These are phyloP conservation scores for Blastocystis sp. DNA, from an alignment of 352 stramenopile species.

Conservation along the genomic window DNA sequence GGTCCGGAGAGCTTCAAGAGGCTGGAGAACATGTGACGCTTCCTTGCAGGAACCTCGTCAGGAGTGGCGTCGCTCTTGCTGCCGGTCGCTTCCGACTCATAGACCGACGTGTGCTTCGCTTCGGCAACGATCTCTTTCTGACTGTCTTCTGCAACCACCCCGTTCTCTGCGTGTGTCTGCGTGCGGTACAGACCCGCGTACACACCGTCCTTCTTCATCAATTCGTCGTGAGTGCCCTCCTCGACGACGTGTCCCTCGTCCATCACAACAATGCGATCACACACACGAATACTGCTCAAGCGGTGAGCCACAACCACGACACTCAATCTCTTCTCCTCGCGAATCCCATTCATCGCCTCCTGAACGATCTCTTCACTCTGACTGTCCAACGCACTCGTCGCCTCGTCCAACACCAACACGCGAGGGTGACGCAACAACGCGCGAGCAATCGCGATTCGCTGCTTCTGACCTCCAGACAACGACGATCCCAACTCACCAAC, in stretches of 20 bases:
- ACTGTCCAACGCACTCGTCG: constrained; percentile 82
- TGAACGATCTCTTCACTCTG: constrained; percentile 84
- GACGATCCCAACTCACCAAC: constrained; percentile 85
- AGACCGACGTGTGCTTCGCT: background rate
- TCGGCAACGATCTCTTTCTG: background rate
- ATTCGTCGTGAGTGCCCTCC: constrained; percentile 87
- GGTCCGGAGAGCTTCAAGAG: background rate
- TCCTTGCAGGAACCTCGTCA: background rate
- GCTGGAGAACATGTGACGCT: background rate
- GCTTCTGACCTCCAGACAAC: constrained; percentile 91
- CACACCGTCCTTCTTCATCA: constrained; percentile 81
- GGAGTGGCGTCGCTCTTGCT: background rate
- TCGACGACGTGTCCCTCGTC: constrained; percentile 88
- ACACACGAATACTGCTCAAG: constrained; percentile 89
- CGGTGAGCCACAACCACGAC: constrained; percentile 92
- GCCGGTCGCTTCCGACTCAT: background rate
- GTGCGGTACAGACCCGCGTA: constrained; percentile 81
- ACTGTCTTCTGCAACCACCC: background rate
- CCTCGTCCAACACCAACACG: constrained; percentile 88
- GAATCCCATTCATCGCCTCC: constrained; percentile 79
- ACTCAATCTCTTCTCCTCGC: constrained; percentile 79
- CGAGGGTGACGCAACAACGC: constrained; percentile 86
- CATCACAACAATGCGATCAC: constrained; percentile 92
- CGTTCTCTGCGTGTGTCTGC: constrained; percentile 58
- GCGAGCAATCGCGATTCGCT: constrained; percentile 90